Base-by-base conservation (phyloP, 179 eudicot genomes). In the Kewa caespitosa region DNA sequence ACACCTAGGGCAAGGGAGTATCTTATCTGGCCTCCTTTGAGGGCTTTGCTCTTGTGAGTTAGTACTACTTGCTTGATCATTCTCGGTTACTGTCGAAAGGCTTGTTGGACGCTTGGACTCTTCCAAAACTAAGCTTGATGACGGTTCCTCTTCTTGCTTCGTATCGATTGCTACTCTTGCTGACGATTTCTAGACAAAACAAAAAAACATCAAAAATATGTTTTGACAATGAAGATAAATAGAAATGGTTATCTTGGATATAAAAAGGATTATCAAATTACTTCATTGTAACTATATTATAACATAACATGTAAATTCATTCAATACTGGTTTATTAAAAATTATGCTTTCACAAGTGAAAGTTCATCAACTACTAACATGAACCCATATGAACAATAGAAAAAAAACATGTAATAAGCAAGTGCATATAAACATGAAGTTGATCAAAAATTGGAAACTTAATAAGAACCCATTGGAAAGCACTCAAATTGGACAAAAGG, bases 1-100 rank as follows among this genome's bases (percentile, higher is more conserved):
- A 54, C 93, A 91, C 8, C 96, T 84, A 13, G 91, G 88, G 65
- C 96, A 91, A 34, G 90, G 90, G 6, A 91, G 46, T 42, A 89
- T 86, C 59, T 86, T 88, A 25, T 88, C 91, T 0, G 96, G 96
- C 76, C 86, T 91, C 69, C 89, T 88, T 25, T 83, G 64, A 23
- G 73, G 34, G 48, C 62, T 80, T 74, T 78, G 80, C 17, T 76
- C 86, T 30, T 77, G 82, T 39, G 84, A 76, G 3, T 81, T 39
- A 75, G 70, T 90, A 84, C 41, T 76, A 27, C 86, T 80, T 63
- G 78, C 59, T 61, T 73, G 80, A 73, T 83, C 89, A 25, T 76
- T 72, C n/a, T 84, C 85, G 30, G 71, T 64, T 28, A 52, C 46
- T 4, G 67, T 76, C 18, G 83, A 81, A 39, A 84, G 78, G 64